phyloP scores from a whole-genome alignment of 225 moss, liverwort and hornwort genomes.

The Anthoceros angustus region DNA sequence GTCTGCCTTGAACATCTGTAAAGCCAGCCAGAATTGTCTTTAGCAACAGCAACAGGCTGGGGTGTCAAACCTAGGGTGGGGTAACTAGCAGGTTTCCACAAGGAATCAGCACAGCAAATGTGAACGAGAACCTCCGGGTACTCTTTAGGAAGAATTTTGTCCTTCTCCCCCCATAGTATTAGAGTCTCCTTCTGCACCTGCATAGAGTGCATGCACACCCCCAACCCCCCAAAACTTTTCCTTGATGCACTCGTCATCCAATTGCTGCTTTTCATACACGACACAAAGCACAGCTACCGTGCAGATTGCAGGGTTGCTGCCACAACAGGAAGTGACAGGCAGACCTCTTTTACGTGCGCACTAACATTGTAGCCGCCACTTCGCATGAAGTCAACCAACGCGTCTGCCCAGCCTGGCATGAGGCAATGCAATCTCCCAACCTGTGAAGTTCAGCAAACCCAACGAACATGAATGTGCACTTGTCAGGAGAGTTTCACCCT shows the following conservation, averaged over 20 bases:
- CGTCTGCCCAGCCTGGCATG: conserved; percentile 88
- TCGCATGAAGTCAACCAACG: conserved; percentile 85
- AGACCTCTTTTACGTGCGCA: conserved; percentile 49
- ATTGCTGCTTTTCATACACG: not conserved
- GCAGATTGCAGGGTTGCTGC: not conserved
- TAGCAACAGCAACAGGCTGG: not conserved
- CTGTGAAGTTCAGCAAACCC: conserved; percentile 19
- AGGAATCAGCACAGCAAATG: not conserved
- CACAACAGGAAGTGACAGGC: not conserved
- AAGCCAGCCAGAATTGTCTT: not conserved
- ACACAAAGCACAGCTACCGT: not conserved
- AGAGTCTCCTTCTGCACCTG: conserved; percentile 86
- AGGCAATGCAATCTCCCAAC: conserved; percentile 84
- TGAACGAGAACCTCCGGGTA: conserved; percentile 44
- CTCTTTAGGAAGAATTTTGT: conserved; percentile 58
- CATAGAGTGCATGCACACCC: conserved; percentile 6
- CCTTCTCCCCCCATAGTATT: conserved; percentile 76
- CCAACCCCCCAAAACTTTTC: not conserved
- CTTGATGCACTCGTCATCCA: too few relatives aligned
- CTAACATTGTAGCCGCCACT: conserved; percentile 83
- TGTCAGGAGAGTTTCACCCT: not conserved
- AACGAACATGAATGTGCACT: not conserved
- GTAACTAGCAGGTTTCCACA: not conserved
- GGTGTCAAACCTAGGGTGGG: not conserved
- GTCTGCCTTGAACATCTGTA: conserved; percentile 39